Percentiles rank a stretch among this genome's conserved stretches.
phyloP scores from a whole-genome alignment of 1,139 yeast genomes.

The Geotrichum cucujoidarum region DNA sequence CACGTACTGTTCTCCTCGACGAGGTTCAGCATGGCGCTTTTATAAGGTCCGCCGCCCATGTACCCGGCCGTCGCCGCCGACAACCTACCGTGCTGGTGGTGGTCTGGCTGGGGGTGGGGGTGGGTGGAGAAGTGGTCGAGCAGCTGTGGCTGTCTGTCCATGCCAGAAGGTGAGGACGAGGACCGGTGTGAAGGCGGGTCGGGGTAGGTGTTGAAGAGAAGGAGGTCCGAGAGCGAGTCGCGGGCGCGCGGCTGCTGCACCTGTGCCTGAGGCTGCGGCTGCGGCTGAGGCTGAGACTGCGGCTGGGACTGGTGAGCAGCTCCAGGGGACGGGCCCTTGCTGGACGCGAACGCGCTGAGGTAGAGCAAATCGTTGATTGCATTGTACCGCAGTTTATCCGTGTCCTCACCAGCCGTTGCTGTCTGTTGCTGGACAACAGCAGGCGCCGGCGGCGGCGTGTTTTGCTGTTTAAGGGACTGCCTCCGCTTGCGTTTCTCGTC shows the following conservation, averaged over 20 bases:
- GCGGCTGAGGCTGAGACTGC: neutral
- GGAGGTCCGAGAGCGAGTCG: neutral
- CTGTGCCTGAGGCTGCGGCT: neutral
- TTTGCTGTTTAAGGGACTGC: slow-evolving; percentile 4
- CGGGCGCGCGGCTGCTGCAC: neutral
- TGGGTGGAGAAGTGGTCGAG: neutral
- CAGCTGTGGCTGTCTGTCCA: neutral
- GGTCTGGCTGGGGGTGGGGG: neutral
- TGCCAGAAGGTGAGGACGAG: too few relatives aligned
- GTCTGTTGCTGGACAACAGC: too few relatives aligned
- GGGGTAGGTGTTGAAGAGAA: neutral
- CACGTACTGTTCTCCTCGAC: neutral
- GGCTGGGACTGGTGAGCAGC: neutral
- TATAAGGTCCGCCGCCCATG: neutral
- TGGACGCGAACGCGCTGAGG: slow-evolving; percentile 13
- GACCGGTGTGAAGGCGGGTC: neutral
- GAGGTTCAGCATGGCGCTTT: neutral
- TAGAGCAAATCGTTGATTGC: slow-evolving; percentile 18
- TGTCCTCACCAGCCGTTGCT: neutral
- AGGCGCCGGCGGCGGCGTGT: slow-evolving; percentile 11
- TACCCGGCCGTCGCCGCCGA: neutral
- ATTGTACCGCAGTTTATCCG: slow-evolving; percentile 8
- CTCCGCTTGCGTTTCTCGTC: slow-evolving; percentile 14
- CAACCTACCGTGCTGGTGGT: neutral
- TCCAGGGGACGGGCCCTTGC: too few relatives aligned